Evolutionary conservation across 768 basidiomycete species (phyloP), one percentile per base, ranked within the genome.

Genomic region (Lactarius hengduanensis): DNA sequence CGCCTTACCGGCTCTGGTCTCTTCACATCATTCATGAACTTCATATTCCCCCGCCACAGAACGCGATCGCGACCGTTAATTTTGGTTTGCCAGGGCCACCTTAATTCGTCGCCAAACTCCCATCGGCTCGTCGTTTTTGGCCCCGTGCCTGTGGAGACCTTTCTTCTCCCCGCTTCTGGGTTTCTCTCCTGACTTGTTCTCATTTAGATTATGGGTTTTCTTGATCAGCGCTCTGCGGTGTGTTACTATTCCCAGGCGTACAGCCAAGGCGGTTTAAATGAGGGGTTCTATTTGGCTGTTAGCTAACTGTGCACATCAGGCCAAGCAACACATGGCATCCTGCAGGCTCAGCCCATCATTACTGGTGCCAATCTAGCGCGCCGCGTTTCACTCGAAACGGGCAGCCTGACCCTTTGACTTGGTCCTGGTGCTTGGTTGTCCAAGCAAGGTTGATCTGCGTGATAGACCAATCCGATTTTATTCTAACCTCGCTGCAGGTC

Each of bases 281-380:
- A 47, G 26, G 20, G 43, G 10, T 36, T 13, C 45, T 43, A 47
- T 55, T 56, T 32, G 28, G 56, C 18, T 32, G 30, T 40, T 58
- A 32, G 20, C 15, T 41, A 26, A 53, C 34, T 57, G 56, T 30
- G 56, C 22, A 34, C 47, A 56, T 50, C 56, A 61, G 61, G 50
- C 40, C 28, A 61, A 36, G 34, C 38, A 38, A 67, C 62, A 28
- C 66, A 67, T 67, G 66, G 50, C 38, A 22, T 36, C 66, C 66
- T 63, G 66, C 66, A 67, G 66, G 66, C 20, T 15, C 10, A 18
- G 20, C 22, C 62, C n/a, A 55, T 57, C 28, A 57, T 47, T 45
- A 50, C 60, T 57, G 22, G 57, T n/a, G 38, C 47, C 45, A 34
- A 41, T 8, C 53, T 36, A 61, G 54, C 53, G 41, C 59, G 41